Percentiles rank a stretch among this genome's conserved stretches.
Evolutionary conservation across 2,329 filamentous ascomycete genomes (phyloP).

Genomic region (Endoconidiophora laricicola): DNA sequence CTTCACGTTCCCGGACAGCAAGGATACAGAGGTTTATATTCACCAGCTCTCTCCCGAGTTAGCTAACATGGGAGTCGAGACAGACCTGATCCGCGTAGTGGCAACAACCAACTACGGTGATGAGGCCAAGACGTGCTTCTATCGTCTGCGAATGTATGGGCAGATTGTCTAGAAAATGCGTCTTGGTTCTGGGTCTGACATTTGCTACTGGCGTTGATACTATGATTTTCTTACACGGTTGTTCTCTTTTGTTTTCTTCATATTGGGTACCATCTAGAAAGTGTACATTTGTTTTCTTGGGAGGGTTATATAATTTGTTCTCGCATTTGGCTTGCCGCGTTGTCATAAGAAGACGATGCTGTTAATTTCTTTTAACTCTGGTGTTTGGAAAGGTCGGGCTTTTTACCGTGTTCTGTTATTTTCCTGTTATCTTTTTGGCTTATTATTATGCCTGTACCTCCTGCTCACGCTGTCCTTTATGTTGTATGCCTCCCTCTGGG

Average conservation of each 20-base stretch:
- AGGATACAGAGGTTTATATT: constrained; percentile 32
- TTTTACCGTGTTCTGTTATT: not conserved
- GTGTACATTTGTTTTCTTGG: too few relatives aligned
- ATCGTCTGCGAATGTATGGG: constrained; percentile 43
- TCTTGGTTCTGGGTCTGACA: too few relatives aligned
- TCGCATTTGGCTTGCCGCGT: too few relatives aligned
- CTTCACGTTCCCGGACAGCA: constrained; percentile 34
- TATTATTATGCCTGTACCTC: not conserved
- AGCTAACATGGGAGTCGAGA: constrained; percentile 28
- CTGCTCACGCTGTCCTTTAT: not conserved
- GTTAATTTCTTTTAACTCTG: too few relatives aligned
- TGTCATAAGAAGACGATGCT: too few relatives aligned
- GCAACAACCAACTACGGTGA: constrained; percentile 42
- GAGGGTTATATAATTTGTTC: too few relatives aligned
- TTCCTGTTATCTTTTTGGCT: not conserved
- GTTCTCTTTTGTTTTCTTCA: too few relatives aligned
- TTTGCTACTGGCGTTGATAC: too few relatives aligned
- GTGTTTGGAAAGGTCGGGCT: not conserved
- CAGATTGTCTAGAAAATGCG: constrained; percentile 17
- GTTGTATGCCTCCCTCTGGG: too few relatives aligned
- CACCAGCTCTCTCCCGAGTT: constrained; percentile 37
- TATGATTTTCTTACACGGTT: too few relatives aligned
- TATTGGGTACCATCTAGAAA: too few relatives aligned
- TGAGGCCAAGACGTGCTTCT: constrained; percentile 46
- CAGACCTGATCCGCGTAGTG: constrained; percentile 37